Evolutionary conservation across 257 asterid species (phyloP).

Genomic region (Penstemon eatonii): DNA sequence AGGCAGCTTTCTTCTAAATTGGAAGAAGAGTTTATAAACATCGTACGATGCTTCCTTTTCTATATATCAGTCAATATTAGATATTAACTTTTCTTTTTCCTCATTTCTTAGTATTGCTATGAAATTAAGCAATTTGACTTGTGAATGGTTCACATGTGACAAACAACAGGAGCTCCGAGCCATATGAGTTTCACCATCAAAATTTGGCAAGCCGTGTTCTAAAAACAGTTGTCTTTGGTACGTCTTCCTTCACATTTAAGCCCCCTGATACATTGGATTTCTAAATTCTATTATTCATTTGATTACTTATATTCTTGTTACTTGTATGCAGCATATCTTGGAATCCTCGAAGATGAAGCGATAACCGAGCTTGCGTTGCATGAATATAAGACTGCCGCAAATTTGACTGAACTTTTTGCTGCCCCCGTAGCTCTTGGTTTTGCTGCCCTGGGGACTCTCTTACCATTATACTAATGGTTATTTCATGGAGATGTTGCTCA

Average conservation of each 20-base stretch:
- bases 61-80: neutral
- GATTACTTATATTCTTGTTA: neutral
- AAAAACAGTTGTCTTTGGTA: conserved; percentile 71
- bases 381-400: conserved; percentile 76
- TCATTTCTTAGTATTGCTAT: neutral
- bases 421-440: conserved; percentile 72
- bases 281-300: conserved; percentile 9
- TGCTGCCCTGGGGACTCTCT: too few relatives aligned
- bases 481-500: too few relatives aligned
- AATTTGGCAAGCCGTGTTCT: conserved; percentile 80
- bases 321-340: conserved; percentile 32
- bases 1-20: conserved; percentile 72
- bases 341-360: conserved; percentile 58
- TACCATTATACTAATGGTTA: too few relatives aligned
- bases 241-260: conserved; percentile 5
- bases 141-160: conserved; percentile 39
- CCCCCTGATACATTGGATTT: neutral
- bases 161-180: conserved; percentile 58
- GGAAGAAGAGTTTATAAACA: too few relatives aligned
- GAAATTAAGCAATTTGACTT: conserved; percentile 7
- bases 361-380: conserved; percentile 63
- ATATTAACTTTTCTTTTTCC: neutral
- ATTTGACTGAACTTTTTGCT: conserved; percentile 88
- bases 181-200: conserved; percentile 60
- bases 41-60: too few relatives aligned